Conservation (phyloP, 208 protist genomes). For the Wallacemonas rigidus region DNA sequence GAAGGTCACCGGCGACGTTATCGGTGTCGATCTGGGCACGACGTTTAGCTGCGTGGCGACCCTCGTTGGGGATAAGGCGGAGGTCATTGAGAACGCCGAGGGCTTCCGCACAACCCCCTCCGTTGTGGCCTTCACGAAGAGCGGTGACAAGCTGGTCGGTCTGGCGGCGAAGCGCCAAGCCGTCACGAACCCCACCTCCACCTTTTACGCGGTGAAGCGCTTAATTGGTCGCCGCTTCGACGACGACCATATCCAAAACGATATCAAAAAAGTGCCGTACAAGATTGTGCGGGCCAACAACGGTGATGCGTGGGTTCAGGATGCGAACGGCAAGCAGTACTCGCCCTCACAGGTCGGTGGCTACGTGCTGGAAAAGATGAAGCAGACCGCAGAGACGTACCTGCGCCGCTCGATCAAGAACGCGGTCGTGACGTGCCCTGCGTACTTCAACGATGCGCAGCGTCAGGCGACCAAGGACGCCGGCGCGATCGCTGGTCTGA, state of each 20-base stretch:
- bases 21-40: constrained; percentile 86
- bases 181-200: constrained; percentile 78
- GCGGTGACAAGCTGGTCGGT: constrained; percentile 75
- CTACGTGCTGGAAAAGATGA: constrained; percentile 76
- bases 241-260: constrained; percentile 72
- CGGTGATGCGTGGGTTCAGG: constrained; percentile 95
- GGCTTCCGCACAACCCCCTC: constrained; percentile 88
- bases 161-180: constrained; percentile 82
- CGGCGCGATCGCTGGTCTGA: constrained; percentile 89
- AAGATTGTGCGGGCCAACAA: constrained; percentile 93
- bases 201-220: constrained; percentile 88
- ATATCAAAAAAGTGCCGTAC: constrained; percentile 92
- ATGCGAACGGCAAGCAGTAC: constrained; percentile 81
- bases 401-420: constrained; percentile 23
- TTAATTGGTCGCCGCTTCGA: constrained; percentile 81
- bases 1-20: constrained; percentile 81
- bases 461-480: constrained; percentile 96
- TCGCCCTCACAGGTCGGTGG: constrained; percentile 54
- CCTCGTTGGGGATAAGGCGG: constrained; percentile 93
- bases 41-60: constrained; percentile 77
- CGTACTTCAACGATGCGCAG: constrained; percentile 98
- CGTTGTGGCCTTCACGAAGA: constrained; percentile 79
- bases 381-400: constrained; percentile 56
- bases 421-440: constrained; percentile 94
- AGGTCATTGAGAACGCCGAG: constrained; percentile 81